Conservation (phyloP, 768 basidiomycete species). For the Tylopilus felleus region DNA sequence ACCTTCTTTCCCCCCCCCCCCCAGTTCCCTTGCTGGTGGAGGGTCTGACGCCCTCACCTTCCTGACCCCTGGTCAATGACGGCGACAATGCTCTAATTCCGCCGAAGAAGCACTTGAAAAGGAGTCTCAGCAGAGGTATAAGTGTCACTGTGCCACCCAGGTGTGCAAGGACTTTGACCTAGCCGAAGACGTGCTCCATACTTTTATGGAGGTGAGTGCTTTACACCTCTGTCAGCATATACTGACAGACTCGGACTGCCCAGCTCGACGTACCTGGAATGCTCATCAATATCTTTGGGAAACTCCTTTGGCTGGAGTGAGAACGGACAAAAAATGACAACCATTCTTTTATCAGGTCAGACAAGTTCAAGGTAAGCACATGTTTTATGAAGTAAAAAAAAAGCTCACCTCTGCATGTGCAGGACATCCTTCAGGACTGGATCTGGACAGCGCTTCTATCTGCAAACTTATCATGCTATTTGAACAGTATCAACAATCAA, state of each 20-base stretch:
- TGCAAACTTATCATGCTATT: background rate
- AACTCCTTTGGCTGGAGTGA: background rate
- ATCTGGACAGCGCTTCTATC: background rate
- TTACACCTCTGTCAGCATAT: background rate
- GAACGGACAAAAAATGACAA: background rate
- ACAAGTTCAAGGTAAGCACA: background rate
- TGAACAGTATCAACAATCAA: background rate
- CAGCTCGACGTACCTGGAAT: background rate
- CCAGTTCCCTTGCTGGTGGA: background rate
- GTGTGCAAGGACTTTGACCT: background rate
- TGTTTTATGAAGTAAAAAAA: background rate
- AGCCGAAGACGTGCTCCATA: background rate
- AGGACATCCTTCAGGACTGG: background rate
- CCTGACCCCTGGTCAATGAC: background rate
- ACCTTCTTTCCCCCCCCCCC: background rate
- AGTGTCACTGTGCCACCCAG: background rate
- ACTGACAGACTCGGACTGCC: background rate
- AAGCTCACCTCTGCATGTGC: background rate
- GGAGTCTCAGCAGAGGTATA: background rate
- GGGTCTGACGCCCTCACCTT: background rate
- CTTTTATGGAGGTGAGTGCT: background rate
- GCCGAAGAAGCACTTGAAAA: background rate
- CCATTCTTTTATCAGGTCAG: background rate
- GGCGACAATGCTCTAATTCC: background rate
- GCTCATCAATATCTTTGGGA: background rate